phyloP scores from a whole-genome alignment of 768 basidiomycete genomes.

The Dictyophora rubrovolvata region DNA sequence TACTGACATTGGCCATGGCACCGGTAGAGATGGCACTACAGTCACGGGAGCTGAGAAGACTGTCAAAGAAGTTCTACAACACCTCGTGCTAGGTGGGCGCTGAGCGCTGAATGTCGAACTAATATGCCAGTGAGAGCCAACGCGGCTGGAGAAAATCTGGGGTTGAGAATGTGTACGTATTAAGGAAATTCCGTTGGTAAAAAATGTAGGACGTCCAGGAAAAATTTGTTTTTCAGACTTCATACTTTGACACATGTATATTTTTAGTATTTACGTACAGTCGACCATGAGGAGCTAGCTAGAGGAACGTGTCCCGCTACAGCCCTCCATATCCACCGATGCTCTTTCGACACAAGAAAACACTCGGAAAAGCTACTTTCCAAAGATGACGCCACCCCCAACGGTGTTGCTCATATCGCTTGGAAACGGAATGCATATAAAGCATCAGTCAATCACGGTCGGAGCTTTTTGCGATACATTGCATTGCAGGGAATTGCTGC shows the following conservation, averaged over 20 bases:
- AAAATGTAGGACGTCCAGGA: neutral
- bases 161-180: neutral
- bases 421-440: constrained; percentile 71
- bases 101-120: no score
- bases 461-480: constrained; percentile 84
- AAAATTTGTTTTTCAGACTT: neutral
- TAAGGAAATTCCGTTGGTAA: neutral
- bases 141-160: no score
- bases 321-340: constrained; percentile 76
- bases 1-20: no score
- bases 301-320: constrained; percentile 21
- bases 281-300: neutral
- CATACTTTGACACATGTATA: neutral
- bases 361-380: constrained; percentile 75
- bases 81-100: no score
- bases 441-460: constrained; percentile 89
- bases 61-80: no score
- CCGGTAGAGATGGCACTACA: no score
- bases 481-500: constrained; percentile 81
- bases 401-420: constrained; percentile 35
- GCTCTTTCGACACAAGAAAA: constrained; percentile 85
- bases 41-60: no score
- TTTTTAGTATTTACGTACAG: neutral
- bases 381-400: constrained; percentile 78
- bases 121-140: no score